A percentile compares a stretch with the other conserved stretches of the same genome.
Conservation (phyloP, 805 yeast species). For the Yueomyces sinensis region DNA sequence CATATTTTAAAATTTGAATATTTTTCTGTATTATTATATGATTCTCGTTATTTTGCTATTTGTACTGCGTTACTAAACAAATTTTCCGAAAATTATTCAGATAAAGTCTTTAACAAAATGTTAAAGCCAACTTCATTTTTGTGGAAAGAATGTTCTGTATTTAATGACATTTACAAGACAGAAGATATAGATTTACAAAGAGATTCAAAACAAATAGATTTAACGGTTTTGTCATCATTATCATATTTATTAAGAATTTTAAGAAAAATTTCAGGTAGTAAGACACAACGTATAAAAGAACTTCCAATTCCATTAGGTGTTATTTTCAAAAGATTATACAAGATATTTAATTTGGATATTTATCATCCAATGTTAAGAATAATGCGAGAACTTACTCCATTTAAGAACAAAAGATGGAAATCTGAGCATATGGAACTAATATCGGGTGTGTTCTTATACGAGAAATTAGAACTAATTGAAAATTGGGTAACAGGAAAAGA, state of each 20-base stretch:
- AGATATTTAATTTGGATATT: conserved; percentile 47
- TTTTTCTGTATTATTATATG: conserved; percentile 57
- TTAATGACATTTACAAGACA: conserved; percentile 5
- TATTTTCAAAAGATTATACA: conserved; percentile 27
- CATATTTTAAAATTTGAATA: conserved; percentile 75
- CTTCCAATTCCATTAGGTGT: conserved; percentile 22
- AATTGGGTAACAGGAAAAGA: conserved; percentile 83
- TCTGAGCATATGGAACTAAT: conserved; percentile 86
- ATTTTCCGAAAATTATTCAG: conserved; percentile 18
- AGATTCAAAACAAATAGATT: conserved; percentile 1
- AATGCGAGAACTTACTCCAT: conserved; percentile 71
- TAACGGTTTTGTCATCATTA: conserved; percentile 8
- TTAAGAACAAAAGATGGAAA: conserved; percentile 91
- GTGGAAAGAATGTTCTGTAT: conserved; percentile 19
- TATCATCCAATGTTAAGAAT: conserved; percentile 62
- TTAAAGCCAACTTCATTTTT: conserved; percentile 10
- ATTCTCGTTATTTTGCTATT: conserved; percentile 39
- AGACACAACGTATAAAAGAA: conserved; percentile 48
- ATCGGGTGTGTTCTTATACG: conserved; percentile 70
- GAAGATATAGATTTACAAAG: background rate
- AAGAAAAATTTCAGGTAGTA: conserved; percentile 47
- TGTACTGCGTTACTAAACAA: conserved; percentile 15
- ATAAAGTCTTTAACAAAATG: conserved; percentile 19
- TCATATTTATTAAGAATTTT: conserved; percentile 32
- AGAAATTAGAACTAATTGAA: conserved; percentile 60